phyloP scores from a whole-genome alignment of 2,329 filamentous ascomycete species.

The Neoarthrinium moseri region DNA sequence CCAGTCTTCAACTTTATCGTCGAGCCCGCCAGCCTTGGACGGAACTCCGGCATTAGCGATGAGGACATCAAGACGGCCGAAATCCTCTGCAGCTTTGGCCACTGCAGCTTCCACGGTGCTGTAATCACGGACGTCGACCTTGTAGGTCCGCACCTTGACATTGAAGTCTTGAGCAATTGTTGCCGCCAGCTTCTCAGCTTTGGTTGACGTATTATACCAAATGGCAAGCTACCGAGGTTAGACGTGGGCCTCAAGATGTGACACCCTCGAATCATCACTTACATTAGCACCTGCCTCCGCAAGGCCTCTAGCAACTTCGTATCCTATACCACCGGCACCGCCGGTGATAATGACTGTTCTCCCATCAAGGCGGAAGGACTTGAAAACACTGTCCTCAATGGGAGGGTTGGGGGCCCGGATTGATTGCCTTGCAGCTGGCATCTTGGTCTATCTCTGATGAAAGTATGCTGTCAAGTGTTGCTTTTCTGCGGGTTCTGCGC shows the following conservation, averaged over 20 bases:
- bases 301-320: slow-evolving; percentile 31
- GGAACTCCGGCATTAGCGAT: slow-evolving; percentile 76
- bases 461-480: no score
- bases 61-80: slow-evolving; percentile 75
- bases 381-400: slow-evolving; percentile 23
- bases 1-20: slow-evolving; percentile 64
- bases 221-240: slow-evolving; percentile 12
- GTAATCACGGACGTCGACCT: slow-evolving; percentile 57
- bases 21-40: slow-evolving; percentile 70
- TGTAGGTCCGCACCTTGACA: slow-evolving; percentile 52
- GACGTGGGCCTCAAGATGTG: no score
- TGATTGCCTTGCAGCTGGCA: slow-evolving; percentile 4
- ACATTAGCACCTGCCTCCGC: slow-evolving; percentile 32
- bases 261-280: background rate
- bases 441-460: background rate
- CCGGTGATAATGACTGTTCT: slow-evolving; percentile 35
- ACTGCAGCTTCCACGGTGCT: slow-evolving; percentile 50
- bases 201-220: slow-evolving; percentile 18
- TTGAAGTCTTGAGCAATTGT: slow-evolving; percentile 15
- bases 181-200: slow-evolving; percentile 13
- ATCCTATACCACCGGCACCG: slow-evolving; percentile 36
- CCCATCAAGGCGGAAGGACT: slow-evolving; percentile 29
- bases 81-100: slow-evolving; percentile 57
- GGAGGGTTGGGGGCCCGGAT: slow-evolving; percentile 14
- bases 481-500: background rate